Conservation (phyloP, 2,329 filamentous ascomycete species). For the Mycosphaerella sp. region DNA sequence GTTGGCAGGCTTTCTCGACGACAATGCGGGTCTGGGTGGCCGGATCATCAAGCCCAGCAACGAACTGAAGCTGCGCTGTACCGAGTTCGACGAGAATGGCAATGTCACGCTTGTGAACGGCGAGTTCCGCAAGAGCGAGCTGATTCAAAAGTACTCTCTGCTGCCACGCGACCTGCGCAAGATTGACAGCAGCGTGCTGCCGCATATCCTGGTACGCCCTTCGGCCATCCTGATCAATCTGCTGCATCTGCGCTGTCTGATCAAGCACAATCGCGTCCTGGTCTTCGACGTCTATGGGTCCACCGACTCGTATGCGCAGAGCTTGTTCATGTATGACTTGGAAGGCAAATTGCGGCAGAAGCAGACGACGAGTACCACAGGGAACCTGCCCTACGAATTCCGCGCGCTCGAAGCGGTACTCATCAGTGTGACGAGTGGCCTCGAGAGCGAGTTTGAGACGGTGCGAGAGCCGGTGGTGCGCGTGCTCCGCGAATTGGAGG, state of each 20-base stretch:
- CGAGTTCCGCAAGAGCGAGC: conserved; percentile 95
- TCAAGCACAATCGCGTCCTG: conserved; percentile 89
- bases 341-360: conserved; percentile 88
- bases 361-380: conserved; percentile 44
- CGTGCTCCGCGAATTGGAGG: conserved; percentile 83
- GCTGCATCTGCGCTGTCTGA: conserved; percentile 90
- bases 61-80: conserved; percentile 82
- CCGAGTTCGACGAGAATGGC: conserved; percentile 87
- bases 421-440: conserved; percentile 82
- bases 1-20: conserved; percentile 50
- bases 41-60: conserved; percentile 73
- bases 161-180: conserved; percentile 93
- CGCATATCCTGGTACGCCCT: conserved; percentile 88
- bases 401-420: conserved; percentile 91
- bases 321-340: conserved; percentile 94
- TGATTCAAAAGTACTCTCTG: conserved; percentile 94
- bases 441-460: conserved; percentile 91
- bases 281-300: conserved; percentile 96
- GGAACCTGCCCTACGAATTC: conserved; percentile 85
- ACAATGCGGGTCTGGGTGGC: conserved; percentile 54
- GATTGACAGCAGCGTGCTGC: conserved; percentile 92
- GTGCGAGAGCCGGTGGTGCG: conserved; percentile 87
- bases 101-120: conserved; percentile 88
- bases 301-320: conserved; percentile 90
- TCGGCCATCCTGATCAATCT: conserved; percentile 92